Conservation (phyloP, 1,284 basidiomycete species). For the Polyporus tsugae region DNA sequence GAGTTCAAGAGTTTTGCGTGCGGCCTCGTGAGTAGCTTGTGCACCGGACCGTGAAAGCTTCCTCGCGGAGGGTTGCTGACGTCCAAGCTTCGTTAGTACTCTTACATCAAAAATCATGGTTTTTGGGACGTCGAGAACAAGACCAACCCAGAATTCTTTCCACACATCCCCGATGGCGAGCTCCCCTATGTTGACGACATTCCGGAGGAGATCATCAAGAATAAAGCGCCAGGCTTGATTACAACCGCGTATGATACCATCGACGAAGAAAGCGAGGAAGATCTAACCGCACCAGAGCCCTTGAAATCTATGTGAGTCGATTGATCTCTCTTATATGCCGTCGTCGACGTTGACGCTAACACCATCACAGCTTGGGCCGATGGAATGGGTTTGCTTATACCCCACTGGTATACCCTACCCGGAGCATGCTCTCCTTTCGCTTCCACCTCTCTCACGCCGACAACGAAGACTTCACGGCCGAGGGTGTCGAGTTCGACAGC, state of each 20-base stretch:
- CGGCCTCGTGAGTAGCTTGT: slow-evolving; percentile 40
- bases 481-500: slow-evolving; percentile 17
- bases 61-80: too few species aligned
- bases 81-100: too few species aligned
- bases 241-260: slow-evolving; percentile 1
- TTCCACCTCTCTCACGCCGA: slow-evolving; percentile 15
- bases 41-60: too few species aligned
- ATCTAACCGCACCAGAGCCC: slow-evolving; percentile 9
- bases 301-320: slow-evolving; percentile 13
- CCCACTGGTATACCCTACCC: slow-evolving; percentile 4
- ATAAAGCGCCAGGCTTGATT: background rate
- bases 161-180: too few species aligned
- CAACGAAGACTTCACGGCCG: slow-evolving; percentile 6
- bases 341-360: background rate
- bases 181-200: too few species aligned
- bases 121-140: too few species aligned
- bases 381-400: slow-evolving; percentile 23
- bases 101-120: too few species aligned
- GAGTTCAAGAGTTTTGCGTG: slow-evolving; percentile 38
- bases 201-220: too few species aligned
- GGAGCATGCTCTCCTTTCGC: slow-evolving; percentile 16
- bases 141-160: too few species aligned
- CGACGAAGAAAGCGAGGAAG: slow-evolving; percentile 15
- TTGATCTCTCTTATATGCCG: background rate
- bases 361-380: slow-evolving; percentile 10